These are phyloP conservation scores for Ziziphus jujuba DNA, from an alignment of 306 rosid species.

Conservation along the genomic window DNA sequence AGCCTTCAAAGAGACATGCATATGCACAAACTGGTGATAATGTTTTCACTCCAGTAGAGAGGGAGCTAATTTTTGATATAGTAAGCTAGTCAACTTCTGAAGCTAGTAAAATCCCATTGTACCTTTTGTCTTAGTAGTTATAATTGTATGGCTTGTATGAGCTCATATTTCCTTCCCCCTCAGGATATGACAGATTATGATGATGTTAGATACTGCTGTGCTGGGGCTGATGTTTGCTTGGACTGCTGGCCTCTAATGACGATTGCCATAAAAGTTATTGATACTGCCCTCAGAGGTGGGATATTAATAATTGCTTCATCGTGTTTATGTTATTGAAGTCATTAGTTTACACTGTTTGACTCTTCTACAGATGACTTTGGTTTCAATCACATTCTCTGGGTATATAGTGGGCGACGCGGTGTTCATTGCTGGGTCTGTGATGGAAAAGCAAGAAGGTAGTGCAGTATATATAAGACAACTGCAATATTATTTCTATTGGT, in stretches of 20 bases:
- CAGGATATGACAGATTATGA: conserved; percentile 94
- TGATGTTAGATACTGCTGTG: conserved; percentile 92
- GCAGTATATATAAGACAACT: conserved; percentile 6
- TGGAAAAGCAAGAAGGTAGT: conserved; percentile 81
- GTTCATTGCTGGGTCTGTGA: conserved; percentile 99
- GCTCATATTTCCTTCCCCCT: neutral
- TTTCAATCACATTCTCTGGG: conserved; percentile 87
- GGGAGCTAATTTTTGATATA: conserved; percentile 84
- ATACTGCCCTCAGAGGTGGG: conserved; percentile 78
- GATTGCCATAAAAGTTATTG: conserved; percentile 79
- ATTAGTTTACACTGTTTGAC: neutral
- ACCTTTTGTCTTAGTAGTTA: neutral
- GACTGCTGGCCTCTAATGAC: conserved; percentile 98
- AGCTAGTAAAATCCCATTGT: neutral
- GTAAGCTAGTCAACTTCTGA: conserved; percentile 48
- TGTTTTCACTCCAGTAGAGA: conserved; percentile 81
- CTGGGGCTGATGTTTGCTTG: conserved; percentile 94
- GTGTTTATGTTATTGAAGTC: neutral
- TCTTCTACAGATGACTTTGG: conserved; percentile 79
- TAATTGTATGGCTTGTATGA: conserved; percentile 4
- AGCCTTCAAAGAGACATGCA: conserved; percentile 86
- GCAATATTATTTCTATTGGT: conserved; percentile 9
- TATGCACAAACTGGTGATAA: conserved; percentile 76
- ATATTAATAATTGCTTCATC: conserved; percentile 6
- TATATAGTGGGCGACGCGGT: conserved; percentile 91